phyloP scores from a whole-genome alignment of 768 basidiomycete species.

The Naganishia vaughanmartiniae region DNA sequence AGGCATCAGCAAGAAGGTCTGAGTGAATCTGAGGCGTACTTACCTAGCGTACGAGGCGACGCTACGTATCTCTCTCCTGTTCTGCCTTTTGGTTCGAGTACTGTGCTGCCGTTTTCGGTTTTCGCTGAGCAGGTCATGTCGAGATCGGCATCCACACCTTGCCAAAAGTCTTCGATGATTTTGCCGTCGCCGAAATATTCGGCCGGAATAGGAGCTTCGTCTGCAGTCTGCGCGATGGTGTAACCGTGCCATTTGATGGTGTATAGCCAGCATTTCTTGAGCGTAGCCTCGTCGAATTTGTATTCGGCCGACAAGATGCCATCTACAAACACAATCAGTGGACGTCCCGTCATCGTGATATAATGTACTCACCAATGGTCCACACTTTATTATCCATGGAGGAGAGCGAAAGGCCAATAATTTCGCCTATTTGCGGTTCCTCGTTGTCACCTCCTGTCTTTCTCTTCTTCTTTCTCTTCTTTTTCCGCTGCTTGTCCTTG shows the following conservation, averaged over 20 bases:
- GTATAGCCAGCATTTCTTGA: constrained; percentile 3
- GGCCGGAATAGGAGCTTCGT: constrained; percentile 15
- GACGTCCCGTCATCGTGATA: background rate
- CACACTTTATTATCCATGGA: background rate
- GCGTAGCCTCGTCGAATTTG: background rate
- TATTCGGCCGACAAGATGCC: constrained; percentile 10
- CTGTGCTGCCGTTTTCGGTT: background rate
- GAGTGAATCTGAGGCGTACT: background rate
- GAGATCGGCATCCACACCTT: background rate
- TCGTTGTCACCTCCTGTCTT: background rate
- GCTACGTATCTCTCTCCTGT: background rate
- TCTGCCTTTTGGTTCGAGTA: background rate
- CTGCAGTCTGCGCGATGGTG: constrained; percentile 9
- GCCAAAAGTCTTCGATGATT: constrained; percentile 11
- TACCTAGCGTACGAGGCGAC: constrained; percentile 6
- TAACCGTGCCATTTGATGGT: constrained; percentile 24
- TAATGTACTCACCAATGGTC: constrained; percentile 1
- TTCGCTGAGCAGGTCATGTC: background rate
- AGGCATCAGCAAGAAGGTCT: background rate
- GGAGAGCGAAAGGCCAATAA: constrained; percentile 2
- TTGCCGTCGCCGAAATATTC: constrained; percentile 7
- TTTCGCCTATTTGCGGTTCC: background rate
- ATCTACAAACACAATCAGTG: background rate
- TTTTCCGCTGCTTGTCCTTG: background rate
- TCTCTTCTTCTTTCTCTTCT: constrained; percentile 8